Base-by-base conservation (phyloP, 257 asterid genomes). In the Parsonsia alboflavescens region DNA sequence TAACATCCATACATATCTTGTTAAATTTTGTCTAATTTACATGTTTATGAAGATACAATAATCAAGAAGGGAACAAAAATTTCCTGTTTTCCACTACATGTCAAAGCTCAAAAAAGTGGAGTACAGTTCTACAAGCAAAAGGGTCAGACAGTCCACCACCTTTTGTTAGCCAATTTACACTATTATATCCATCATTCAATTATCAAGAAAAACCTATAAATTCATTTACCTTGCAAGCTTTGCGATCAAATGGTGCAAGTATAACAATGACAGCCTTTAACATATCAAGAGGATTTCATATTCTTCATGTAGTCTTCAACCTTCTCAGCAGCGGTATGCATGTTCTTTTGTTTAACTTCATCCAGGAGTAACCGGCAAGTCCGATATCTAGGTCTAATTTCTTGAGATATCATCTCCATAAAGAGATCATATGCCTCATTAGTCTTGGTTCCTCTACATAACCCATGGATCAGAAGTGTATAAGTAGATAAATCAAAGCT, bases 391-490 rank as follows among this genome's bases (percentile, higher is more conserved):
- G 99, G 97, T 71, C 82, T 83, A 70, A 92, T 81, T 74, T 80
- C 90, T 74, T 88, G 89, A 72, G 79, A 80, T 42, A 88, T 70
- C 99, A 92, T 92, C 72, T 84, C 89, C 79, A 72, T 50, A 76
- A 89, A 92, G 17, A 90, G 78, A 75, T 76, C 69, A 82, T 89
- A 92, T 0, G 97, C 97, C 79, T 71, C 66, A 77, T 88, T 89
- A 26, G 87, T 82, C 75, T 87, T 82, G 70, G 83, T 82, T 36
- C 81, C 88, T 78, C 87, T 84, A 87, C 99, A 89, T 17, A 94
- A 80, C 39, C 96, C 97, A 69, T 90, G 96, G 44, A 90, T 92
- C 83, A 94, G 79, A 82, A 94, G 96, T 17, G 93, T 75, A 77
- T 86, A 92, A 46, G 95, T 84, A 19, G 96, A 87, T 80, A 90